Base-by-base conservation (phyloP, 192 early-diverging fungal species). In the Fimicolochytrium jonesii region DNA sequence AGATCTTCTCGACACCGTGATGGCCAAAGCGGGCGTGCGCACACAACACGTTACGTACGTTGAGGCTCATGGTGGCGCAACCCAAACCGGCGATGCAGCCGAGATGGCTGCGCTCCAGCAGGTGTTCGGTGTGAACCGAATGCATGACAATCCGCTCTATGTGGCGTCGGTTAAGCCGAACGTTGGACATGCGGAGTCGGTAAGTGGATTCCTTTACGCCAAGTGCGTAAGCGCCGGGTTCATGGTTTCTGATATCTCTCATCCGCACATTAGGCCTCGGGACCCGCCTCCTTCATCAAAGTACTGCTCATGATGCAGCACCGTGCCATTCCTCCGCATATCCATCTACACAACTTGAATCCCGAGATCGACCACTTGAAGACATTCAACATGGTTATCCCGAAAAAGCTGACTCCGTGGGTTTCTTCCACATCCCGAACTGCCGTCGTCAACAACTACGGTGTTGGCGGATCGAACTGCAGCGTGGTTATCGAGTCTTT, bases 11-110 rank as follows among this genome's bases (percentile, higher is more conserved):
- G 29, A 30, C 5, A 61, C 29, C 4, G 33, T 56, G 31, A 42
- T 48, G 25, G 1, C 13, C 23, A 15, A 13, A 5, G 67, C 66
- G 22, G 6, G 22, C 6, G 22, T 25, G 31, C 28, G 22, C 9
- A 67, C 65, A 13, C n/a, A 6, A 0, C 68, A 69, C n/a, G 66
- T 48, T 26, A 23, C 26, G 9, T 69, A 62, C 11, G 54, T 69
- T 25, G 67, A 72, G 41, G 28, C 29, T 28, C 67, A 69, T 39
- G 67, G 56, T 25, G 61, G 55, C 4, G 67, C 68, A 46, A 71
- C 69, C 0, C 22, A 13, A 1, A 41, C 70, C 17, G 67, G 67
- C 20, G 67, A 69, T 13, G 56, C 53, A n/a, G 61, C 64, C 36
- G 67, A 69, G 32, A 36, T 48, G 18, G 48, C 71, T 44, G 67